Conservation (phyloP, 768 basidiomycete species). For the Trametopsis cervina region DNA sequence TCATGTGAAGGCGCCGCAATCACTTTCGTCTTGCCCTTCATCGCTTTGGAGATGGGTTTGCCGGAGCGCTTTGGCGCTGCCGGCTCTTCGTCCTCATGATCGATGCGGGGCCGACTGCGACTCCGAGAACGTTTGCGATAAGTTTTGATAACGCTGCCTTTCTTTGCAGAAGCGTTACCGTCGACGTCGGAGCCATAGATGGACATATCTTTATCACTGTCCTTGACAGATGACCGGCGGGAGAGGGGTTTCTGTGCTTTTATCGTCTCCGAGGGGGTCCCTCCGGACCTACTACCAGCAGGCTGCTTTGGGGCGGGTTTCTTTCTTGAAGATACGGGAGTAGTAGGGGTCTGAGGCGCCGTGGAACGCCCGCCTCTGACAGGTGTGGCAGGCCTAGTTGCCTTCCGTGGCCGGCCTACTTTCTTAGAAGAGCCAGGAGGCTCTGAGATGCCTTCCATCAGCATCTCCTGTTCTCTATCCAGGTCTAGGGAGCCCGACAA, state of each 20-base stretch:
- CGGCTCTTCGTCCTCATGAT: constrained; percentile 1
- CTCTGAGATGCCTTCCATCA: not conserved
- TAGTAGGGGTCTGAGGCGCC: not conserved
- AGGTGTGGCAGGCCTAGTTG: not conserved
- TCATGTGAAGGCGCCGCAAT: not conserved
- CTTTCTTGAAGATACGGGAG: not conserved
- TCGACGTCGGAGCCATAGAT: not conserved
- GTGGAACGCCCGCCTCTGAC: not conserved
- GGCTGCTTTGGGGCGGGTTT: not conserved
- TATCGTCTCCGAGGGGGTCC: not conserved
- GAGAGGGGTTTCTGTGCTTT: not conserved
- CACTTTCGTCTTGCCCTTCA: not conserved
- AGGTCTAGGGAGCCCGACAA: constrained; percentile 5
- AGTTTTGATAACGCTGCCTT: constrained; percentile 8
- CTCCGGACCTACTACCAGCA: not conserved
- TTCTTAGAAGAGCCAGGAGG: not conserved
- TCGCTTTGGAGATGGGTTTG: not conserved
- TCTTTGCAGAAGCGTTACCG: not conserved
- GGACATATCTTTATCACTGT: not conserved
- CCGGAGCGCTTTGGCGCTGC: not conserved
- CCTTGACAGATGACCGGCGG: not conserved
- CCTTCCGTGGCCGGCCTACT: not conserved
- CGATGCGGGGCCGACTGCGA: constrained; percentile 1
- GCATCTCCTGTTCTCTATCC: not conserved
- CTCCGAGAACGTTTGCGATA: constrained; percentile 10